phyloP scores from a whole-genome alignment of 352 stramenopile genomes.

The Pythium sp. region DNA sequence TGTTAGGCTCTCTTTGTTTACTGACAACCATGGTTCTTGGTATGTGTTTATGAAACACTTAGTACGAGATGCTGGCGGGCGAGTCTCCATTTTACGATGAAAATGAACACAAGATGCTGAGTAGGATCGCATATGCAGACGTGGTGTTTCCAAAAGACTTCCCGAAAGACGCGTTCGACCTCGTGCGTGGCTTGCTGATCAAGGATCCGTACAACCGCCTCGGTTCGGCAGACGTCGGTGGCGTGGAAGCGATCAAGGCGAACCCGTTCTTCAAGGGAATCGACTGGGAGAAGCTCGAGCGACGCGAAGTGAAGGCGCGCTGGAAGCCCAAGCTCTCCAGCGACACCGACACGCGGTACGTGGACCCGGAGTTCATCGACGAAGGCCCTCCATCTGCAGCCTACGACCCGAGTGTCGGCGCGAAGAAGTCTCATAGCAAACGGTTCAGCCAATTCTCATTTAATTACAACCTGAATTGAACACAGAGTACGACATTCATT shows the following conservation, averaged over 20 bases:
- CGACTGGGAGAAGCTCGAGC: slow-evolving; percentile 73
- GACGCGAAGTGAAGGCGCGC: slow-evolving; percentile 68
- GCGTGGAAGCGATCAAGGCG: slow-evolving; percentile 68
- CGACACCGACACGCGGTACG: slow-evolving; percentile 86
- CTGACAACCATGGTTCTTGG: neutral
- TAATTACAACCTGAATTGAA: slow-evolving; percentile 70
- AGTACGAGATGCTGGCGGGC: slow-evolving; percentile 88
- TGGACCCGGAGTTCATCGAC: slow-evolving; percentile 87
- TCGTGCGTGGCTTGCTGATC: slow-evolving; percentile 68
- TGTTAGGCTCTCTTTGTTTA: neutral
- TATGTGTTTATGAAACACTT: neutral
- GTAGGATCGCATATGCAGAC: slow-evolving; percentile 75
- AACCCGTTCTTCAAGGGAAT: slow-evolving; percentile 73
- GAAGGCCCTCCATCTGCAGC: slow-evolving; percentile 78
- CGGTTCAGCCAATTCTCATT: slow-evolving; percentile 90
- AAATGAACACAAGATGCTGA: slow-evolving; percentile 88
- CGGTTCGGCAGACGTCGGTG: slow-evolving; percentile 59
- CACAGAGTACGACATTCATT: neutral
- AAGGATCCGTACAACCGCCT: slow-evolving; percentile 75
- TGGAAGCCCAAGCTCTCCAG: slow-evolving; percentile 84
- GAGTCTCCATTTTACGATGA: slow-evolving; percentile 88
- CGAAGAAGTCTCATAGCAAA: slow-evolving; percentile 71
- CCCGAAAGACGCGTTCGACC: slow-evolving; percentile 64
- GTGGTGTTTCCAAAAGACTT: slow-evolving; percentile 78
- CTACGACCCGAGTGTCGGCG: slow-evolving; percentile 64